These are phyloP conservation scores for Penicillium lividum DNA, from an alignment of 495 filamentous ascomycete species.

Conservation along the genomic window DNA sequence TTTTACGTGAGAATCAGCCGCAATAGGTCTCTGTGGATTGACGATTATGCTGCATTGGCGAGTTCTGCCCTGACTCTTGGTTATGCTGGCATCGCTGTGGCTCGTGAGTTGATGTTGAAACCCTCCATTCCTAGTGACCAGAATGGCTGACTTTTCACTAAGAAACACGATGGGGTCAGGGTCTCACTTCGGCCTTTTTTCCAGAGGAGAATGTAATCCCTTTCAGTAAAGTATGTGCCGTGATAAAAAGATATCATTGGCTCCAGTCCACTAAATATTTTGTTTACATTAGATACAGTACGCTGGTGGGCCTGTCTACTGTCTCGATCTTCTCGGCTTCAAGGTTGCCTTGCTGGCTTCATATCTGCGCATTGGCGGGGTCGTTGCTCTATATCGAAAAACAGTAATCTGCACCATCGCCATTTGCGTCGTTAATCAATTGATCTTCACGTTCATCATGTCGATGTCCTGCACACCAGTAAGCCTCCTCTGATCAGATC, in stretches of 20 bases:
- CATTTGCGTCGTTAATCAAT: conserved; percentile 37
- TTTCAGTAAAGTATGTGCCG: conserved; percentile 27
- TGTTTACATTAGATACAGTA: conserved; percentile 23
- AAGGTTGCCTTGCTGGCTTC: conserved; percentile 52
- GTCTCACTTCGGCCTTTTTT: conserved; percentile 22
- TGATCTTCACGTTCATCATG: conserved; percentile 28
- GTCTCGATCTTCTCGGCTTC: conserved; percentile 47
- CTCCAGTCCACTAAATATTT: not conserved
- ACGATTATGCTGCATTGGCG: conserved; percentile 30
- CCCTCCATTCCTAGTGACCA: not conserved
- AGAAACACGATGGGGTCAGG: conserved; percentile 36
- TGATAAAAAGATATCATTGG: not conserved
- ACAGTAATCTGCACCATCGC: conserved; percentile 27
- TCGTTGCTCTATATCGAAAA: conserved; percentile 40
- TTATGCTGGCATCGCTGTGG: conserved; percentile 25
- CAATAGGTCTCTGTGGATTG: conserved; percentile 26
- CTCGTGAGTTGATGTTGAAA: conserved; percentile 24
- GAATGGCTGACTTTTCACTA: not conserved
- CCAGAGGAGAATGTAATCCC: conserved; percentile 27
- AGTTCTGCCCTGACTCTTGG: conserved; percentile 23
- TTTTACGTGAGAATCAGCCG: conserved; percentile 24
- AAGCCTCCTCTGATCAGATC: conserved; percentile 6
- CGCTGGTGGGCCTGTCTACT: conserved; percentile 32
- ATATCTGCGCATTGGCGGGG: conserved; percentile 50
- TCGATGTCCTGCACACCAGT: conserved; percentile 42